A percentile compares a stretch with the other conserved stretches of the same genome.
Conservation (phyloP, 2,329 filamentous ascomycete species). For the Elsinoe fawcettii region DNA sequence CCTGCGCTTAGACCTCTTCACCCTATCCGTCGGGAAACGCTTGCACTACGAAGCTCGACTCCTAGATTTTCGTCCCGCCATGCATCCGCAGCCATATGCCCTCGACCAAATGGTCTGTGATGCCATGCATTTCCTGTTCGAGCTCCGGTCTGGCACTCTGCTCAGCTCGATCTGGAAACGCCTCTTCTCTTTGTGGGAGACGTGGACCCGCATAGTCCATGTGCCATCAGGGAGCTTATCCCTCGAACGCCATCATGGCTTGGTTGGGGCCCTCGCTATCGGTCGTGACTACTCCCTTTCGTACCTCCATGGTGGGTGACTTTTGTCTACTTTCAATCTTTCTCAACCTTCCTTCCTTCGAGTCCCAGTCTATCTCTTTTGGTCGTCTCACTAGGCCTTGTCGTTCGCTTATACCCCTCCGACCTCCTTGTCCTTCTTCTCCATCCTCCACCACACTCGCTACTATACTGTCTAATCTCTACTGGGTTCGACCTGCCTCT, state of each 20-base stretch:
- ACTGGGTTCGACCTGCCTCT: constrained; percentile 1
- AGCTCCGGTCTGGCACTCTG: not conserved
- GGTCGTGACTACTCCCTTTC: constrained; percentile 5
- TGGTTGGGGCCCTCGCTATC: constrained; percentile 10
- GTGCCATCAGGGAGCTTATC: constrained; percentile 7
- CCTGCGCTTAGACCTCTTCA: not conserved
- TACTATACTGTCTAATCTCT: not conserved
- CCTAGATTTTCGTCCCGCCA: not conserved
- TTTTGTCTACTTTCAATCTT: not conserved
- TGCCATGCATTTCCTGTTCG: constrained; percentile 11
- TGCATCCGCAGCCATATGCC: not conserved
- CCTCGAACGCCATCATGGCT: constrained; percentile 12
- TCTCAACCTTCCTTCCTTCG: not conserved
- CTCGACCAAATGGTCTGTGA: not conserved
- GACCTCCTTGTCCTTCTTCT: not conserved
- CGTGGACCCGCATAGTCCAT: constrained; percentile 4
- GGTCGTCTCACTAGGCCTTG: not conserved
- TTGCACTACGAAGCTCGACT: constrained; percentile 1
- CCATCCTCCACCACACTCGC: not conserved
- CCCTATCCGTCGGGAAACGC: constrained; percentile 5
- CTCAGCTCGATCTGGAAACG: constrained; percentile 7
- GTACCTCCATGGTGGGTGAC: constrained; percentile 5
- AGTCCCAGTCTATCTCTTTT: not conserved
- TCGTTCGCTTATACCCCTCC: constrained; percentile 6
- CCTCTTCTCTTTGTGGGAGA: constrained; percentile 9